A percentile compares a stretch with the other conserved stretches of the same genome.
These are phyloP conservation scores for Fusarium longipes DNA, from an alignment of 2,329 filamentous ascomycete genomes.

Conservation along the genomic window DNA sequence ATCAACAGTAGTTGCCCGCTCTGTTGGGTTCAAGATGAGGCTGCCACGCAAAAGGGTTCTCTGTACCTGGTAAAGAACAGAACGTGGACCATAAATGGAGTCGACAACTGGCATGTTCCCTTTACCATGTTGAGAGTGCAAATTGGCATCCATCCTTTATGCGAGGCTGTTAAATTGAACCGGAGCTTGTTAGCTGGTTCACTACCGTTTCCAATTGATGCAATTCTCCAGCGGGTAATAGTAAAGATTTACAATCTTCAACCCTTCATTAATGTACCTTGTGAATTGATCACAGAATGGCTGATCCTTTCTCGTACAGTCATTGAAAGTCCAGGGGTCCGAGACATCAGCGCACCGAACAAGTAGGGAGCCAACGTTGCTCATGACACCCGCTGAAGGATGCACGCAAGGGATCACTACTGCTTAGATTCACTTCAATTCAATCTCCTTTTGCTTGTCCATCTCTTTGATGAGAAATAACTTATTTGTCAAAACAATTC, in stretches of 20 bases:
- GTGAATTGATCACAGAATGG: not conserved
- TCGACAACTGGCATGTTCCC: not conserved
- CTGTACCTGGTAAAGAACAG: not conserved
- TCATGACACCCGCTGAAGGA: not conserved
- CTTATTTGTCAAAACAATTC: not conserved
- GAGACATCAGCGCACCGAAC: slow-evolving; percentile 30
- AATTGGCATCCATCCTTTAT: not conserved
- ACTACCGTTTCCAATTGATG: not conserved
- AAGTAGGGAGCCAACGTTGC: slow-evolving; percentile 17
- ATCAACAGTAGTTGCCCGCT: too few species aligned
- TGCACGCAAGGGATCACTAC: slow-evolving; percentile 7
- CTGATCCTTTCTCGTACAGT: too few species aligned
- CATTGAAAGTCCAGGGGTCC: too few species aligned
- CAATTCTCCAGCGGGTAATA: not conserved
- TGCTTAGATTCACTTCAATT: too few species aligned
- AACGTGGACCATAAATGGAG: not conserved
- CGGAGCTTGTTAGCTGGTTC: not conserved
- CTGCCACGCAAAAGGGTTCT: too few species aligned
- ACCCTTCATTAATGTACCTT: not conserved
- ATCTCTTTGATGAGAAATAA: not conserved
- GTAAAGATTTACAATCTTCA: not conserved
- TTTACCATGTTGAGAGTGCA: not conserved
- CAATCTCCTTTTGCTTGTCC: too few species aligned
- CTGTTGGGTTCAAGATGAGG: too few species aligned
- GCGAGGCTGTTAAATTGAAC: not conserved